A percentile compares a stretch with the other conserved stretches of the same genome.
Evolutionary conservation across 2,329 filamentous ascomycete species (phyloP).

Genomic region (Xylariaceae sp.): DNA sequence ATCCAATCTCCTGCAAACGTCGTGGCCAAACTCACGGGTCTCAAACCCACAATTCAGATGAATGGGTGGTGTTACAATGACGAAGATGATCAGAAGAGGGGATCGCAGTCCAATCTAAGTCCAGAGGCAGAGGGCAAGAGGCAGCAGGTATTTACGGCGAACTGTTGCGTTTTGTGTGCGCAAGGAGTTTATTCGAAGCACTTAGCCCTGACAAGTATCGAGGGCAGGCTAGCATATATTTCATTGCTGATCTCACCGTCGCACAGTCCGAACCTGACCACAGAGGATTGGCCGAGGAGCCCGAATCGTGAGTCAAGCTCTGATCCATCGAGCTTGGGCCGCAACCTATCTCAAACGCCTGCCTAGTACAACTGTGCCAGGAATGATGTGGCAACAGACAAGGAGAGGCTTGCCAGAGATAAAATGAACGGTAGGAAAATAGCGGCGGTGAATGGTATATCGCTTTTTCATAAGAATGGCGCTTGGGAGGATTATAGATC

Average conservation of each 20-base stretch:
- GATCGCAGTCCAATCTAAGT: not conserved
- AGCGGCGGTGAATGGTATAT: conserved; percentile 15
- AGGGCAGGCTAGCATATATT: conserved; percentile 19
- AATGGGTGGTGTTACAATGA: conserved; percentile 16
- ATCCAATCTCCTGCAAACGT: conserved; percentile 25
- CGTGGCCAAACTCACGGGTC: conserved; percentile 23
- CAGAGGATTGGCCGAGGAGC: conserved; percentile 18
- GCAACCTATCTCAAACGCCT: conserved; percentile 19
- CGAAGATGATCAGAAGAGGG: conserved; percentile 6
- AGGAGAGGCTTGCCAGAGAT: conserved; percentile 6
- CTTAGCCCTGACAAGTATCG: conserved; percentile 15
- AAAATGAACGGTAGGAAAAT: conserved; percentile 11
- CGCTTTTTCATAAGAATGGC: conserved; percentile 13
- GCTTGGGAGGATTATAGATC: conserved; percentile 10
- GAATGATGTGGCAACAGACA: conserved; percentile 8
- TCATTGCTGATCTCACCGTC: conserved; percentile 33
- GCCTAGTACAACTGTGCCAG: conserved; percentile 23
- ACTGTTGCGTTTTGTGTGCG: not conserved
- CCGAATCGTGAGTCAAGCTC: conserved; percentile 21
- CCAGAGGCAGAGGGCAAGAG: conserved; percentile 10
- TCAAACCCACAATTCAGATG: conserved; percentile 20
- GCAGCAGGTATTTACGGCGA: not conserved
- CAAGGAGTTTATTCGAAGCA: conserved; percentile 7
- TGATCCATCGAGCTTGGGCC: conserved; percentile 23
- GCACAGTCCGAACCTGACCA: conserved; percentile 25